A percentile compares a stretch with the other conserved stretches of the same genome.
Evolutionary conservation across 441 rosid species (phyloP).

Genomic region (Monsonia emarginata): DNA sequence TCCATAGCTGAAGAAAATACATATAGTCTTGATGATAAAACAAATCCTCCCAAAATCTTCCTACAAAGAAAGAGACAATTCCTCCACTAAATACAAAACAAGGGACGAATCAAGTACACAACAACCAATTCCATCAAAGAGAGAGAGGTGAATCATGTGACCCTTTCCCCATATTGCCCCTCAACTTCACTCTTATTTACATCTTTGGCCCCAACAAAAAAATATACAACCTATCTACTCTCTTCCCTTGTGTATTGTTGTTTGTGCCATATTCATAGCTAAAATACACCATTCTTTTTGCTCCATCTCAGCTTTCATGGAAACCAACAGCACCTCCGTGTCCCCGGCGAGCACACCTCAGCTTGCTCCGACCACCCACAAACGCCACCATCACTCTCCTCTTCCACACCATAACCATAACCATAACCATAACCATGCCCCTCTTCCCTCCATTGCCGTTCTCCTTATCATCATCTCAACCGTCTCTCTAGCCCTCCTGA

Average conservation of each 20-base stretch:
- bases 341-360: slow-evolving; percentile 21
- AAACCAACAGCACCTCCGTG: slow-evolving; percentile 15
- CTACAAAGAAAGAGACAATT: slow-evolving; percentile 40
- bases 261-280: neutral
- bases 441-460: slow-evolving; percentile 37
- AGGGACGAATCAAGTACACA: slow-evolving; percentile 37
- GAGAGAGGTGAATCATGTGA: neutral
- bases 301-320: slow-evolving; percentile 36
- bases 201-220: neutral
- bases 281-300: neutral
- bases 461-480: slow-evolving; percentile 35
- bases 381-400: slow-evolving; percentile 24
- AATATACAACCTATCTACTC: neutral
- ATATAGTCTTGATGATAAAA: neutral
- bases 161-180: slow-evolving; percentile 9
- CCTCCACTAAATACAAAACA: slow-evolving; percentile 30
- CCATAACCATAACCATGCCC: slow-evolving; percentile 27
- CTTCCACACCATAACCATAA: slow-evolving; percentile 22
- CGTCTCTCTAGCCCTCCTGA: slow-evolving; percentile 29
- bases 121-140: slow-evolving; percentile 2
- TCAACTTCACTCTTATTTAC: neutral
- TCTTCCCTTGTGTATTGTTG: neutral
- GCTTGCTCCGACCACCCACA: slow-evolving; percentile 8
- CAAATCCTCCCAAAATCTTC: slow-evolving; percentile 20
- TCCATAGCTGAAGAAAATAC: no score